A percentile compares a stretch with the other conserved stretches of the same genome.
These are phyloP conservation scores for Dothideomycetes sp. DNA, from an alignment of 2,329 filamentous ascomycete genomes.

Conservation along the genomic window DNA sequence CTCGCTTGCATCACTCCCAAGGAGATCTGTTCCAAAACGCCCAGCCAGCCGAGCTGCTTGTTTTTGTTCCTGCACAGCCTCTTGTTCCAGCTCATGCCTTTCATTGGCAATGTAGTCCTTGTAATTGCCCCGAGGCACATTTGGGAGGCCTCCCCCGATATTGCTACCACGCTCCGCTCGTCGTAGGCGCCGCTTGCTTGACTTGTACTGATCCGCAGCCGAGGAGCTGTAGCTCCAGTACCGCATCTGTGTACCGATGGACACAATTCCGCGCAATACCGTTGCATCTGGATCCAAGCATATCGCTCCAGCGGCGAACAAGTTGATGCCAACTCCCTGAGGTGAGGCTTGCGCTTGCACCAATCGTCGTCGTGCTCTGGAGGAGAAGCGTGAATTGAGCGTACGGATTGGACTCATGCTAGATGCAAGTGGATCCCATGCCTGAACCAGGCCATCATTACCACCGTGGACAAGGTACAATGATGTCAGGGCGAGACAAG, in stretches of 20 bases:
- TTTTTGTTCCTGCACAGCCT: slow-evolving; percentile 55
- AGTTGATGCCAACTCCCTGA: slow-evolving; percentile 59
- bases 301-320: slow-evolving; percentile 73
- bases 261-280: slow-evolving; percentile 71
- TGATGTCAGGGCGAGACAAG: slow-evolving; percentile 70
- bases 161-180: slow-evolving; percentile 57
- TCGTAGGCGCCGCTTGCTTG: slow-evolving; percentile 67
- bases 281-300: slow-evolving; percentile 81
- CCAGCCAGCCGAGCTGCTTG: slow-evolving; percentile 61
- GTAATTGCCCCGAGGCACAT: slow-evolving; percentile 57
- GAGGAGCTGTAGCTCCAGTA: slow-evolving; percentile 93
- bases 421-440: slow-evolving; percentile 91
- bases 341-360: slow-evolving; percentile 57
- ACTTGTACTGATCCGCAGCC: slow-evolving; percentile 59
- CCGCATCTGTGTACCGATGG: slow-evolving; percentile 74
- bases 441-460: slow-evolving; percentile 87
- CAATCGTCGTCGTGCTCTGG: slow-evolving; percentile 66
- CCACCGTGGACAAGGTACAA: slow-evolving; percentile 88
- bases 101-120: slow-evolving; percentile 82
- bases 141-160: slow-evolving; percentile 44
- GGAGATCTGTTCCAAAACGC: slow-evolving; percentile 73
- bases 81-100: slow-evolving; percentile 63
- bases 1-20: slow-evolving; percentile 45
- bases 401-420: slow-evolving; percentile 68
- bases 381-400: slow-evolving; percentile 73